Evolutionary conservation across 306 rosid species (phyloP).

Genomic region (Pachyrhizus erosus): DNA sequence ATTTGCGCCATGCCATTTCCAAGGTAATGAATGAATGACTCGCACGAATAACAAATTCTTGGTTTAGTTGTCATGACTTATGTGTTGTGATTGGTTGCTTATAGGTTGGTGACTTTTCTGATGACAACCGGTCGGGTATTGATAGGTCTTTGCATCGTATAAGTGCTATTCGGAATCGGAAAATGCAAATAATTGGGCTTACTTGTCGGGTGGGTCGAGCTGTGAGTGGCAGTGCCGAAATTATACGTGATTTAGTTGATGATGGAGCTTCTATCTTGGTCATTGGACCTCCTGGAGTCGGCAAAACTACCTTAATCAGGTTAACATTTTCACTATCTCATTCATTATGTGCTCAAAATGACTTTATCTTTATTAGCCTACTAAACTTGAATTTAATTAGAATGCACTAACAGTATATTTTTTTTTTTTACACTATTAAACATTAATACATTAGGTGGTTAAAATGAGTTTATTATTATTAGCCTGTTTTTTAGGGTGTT

Average conservation of each 20-base stretch:
- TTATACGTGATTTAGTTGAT: conserved; percentile 82
- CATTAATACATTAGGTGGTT: neutral
- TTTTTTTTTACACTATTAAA: neutral
- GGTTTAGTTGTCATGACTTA: conserved; percentile 14
- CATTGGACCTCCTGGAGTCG: conserved; percentile 99
- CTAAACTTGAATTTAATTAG: neutral
- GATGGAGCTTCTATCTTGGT: conserved; percentile 90
- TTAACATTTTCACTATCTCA: conserved; percentile 32
- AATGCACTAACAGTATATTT: neutral
- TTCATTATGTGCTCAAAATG: neutral
- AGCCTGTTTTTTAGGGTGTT: neutral
- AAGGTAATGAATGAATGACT: conserved; percentile 58
- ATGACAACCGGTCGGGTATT: conserved; percentile 98
- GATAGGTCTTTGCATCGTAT: conserved; percentile 90
- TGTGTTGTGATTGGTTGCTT: neutral
- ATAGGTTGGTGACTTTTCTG: conserved; percentile 97
- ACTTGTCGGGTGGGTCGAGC: conserved; percentile 99
- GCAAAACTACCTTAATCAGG: conserved; percentile 98
- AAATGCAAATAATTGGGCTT: conserved; percentile 91
- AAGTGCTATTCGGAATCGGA: conserved; percentile 95
- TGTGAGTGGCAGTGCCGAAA: conserved; percentile 88
- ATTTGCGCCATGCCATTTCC: conserved; percentile 82
- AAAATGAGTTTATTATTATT: neutral
- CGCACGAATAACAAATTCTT: no score
- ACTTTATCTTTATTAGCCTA: neutral